A percentile compares a stretch with the other conserved stretches of the same genome.
Conservation (phyloP, 257 asterid genomes). For the Nicotiana obtusifolia region DNA sequence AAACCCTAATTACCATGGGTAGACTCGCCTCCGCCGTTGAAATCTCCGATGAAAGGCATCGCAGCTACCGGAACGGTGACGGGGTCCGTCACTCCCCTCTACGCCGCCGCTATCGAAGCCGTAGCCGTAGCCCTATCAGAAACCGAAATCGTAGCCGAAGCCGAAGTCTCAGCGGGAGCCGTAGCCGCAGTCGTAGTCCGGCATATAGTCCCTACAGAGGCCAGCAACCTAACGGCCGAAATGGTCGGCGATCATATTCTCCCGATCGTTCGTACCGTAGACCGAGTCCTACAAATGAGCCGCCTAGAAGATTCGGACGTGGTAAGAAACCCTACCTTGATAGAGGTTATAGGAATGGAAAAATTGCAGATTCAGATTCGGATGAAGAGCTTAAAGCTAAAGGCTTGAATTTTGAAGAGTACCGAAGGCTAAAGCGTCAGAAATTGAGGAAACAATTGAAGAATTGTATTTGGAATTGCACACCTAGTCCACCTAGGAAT, state of each 20-base stretch:
- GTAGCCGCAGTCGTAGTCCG: conserved; percentile 51
- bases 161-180: conserved; percentile 26
- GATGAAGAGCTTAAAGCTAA: conserved; percentile 83
- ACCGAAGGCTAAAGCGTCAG: conserved; percentile 77
- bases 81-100: conserved; percentile 42
- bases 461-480: conserved; percentile 60
- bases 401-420: conserved; percentile 64
- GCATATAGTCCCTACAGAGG: conserved; percentile 18
- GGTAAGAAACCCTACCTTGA: conserved; percentile 45
- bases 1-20: conserved; percentile 37
- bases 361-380: conserved; percentile 46
- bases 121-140: conserved; percentile 29
- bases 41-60: conserved; percentile 47
- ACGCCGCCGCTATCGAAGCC: conserved; percentile 21
- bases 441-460: conserved; percentile 57
- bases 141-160: conserved; percentile 13
- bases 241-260: conserved; percentile 39
- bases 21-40: conserved; percentile 54
- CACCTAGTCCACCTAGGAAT: conserved; percentile 94
- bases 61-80: conserved; percentile 13
- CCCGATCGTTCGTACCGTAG: conserved; percentile 61
- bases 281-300: conserved; percentile 26
- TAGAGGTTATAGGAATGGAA: conserved; percentile 52
- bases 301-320: conserved; percentile 20
- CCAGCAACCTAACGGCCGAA: not conserved